phyloP scores from a whole-genome alignment of 805 yeast genomes.

The Wickerhamiella lipophila region DNA sequence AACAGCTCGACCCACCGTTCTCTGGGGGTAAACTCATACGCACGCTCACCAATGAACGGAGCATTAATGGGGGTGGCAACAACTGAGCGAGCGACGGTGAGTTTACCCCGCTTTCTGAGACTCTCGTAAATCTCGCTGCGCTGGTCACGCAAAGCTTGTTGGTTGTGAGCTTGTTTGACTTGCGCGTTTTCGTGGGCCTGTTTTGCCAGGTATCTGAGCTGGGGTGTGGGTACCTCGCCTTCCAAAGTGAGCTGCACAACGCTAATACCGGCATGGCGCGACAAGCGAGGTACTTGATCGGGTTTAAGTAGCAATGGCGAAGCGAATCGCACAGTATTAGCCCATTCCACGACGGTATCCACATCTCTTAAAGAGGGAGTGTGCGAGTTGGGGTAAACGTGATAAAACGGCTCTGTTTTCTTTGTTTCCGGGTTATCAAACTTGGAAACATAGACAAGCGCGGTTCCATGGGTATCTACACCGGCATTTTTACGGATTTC shows the following conservation, averaged over 20 bases:
- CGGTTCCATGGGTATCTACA: conserved; percentile 18
- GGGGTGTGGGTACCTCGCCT: not conserved
- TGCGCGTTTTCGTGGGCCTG: not conserved
- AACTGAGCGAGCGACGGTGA: conserved; percentile 15
- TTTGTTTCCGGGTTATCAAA: conserved; percentile 3
- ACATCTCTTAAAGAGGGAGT: conserved; percentile 19
- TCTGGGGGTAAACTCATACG: conserved; percentile 17
- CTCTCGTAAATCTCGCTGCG: conserved; percentile 16
- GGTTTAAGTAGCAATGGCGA: not conserved
- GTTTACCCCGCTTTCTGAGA: conserved; percentile 15
- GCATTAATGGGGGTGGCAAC: conserved; percentile 15
- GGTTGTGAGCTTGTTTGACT: conserved; percentile 16
- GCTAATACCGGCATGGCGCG: conserved; percentile 1
- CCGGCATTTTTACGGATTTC: conserved; percentile 17
- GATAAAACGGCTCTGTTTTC: not conserved
- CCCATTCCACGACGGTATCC: conserved; percentile 9
- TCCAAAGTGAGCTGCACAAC: not conserved
- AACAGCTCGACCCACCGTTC: conserved; percentile 13
- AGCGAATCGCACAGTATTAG: conserved; percentile 5
- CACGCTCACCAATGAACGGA: conserved; percentile 15
- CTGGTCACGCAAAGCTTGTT: conserved; percentile 16
- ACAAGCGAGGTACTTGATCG: not conserved
- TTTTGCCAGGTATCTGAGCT: conserved; percentile 2
- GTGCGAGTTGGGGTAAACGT: conserved; percentile 14
- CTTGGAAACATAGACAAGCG: conserved; percentile 10